These are phyloP conservation scores for Calonectria leucothoes DNA, from an alignment of 2,329 filamentous ascomycete species.

Conservation along the genomic window DNA sequence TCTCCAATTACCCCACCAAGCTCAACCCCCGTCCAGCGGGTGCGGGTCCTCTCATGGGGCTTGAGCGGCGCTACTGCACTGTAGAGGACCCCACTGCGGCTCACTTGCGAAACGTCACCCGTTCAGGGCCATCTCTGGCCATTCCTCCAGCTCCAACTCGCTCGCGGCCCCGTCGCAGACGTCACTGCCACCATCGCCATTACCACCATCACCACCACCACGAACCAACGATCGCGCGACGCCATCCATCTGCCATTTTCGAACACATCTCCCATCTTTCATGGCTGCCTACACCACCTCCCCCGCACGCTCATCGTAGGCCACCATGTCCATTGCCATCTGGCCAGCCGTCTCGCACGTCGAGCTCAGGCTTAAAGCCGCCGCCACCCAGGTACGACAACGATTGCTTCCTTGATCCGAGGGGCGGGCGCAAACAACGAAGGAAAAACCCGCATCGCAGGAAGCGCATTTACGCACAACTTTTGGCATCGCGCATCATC, in stretches of 20 bases:
- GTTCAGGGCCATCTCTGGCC: slow-evolving; percentile 20
- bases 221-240: neutral
- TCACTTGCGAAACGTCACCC: slow-evolving; percentile 33
- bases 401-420: neutral
- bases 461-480: neutral
- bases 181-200: slow-evolving; percentile 12
- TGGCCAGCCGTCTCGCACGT: slow-evolving; percentile 65
- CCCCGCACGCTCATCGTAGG: slow-evolving; percentile 23
- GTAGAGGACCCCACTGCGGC: slow-evolving; percentile 17
- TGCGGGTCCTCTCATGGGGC: slow-evolving; percentile 12
- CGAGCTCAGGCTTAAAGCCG: slow-evolving; percentile 62
- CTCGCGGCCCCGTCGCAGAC: slow-evolving; percentile 6
- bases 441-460: neutral
- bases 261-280: slow-evolving; percentile 27
- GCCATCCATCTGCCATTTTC: neutral
- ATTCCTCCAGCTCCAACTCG: slow-evolving; percentile 38
- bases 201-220: neutral
- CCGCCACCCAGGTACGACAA: slow-evolving; percentile 61
- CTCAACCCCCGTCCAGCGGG: neutral
- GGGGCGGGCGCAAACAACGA: neutral
- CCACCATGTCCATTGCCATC: slow-evolving; percentile 68
- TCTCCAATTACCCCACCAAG: slow-evolving; percentile 15
- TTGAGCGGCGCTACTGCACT: slow-evolving; percentile 24
- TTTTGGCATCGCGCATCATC: neutral
- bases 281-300: slow-evolving; percentile 37